Conservation (phyloP, 257 asterid species). For the Agastache rugosa region DNA sequence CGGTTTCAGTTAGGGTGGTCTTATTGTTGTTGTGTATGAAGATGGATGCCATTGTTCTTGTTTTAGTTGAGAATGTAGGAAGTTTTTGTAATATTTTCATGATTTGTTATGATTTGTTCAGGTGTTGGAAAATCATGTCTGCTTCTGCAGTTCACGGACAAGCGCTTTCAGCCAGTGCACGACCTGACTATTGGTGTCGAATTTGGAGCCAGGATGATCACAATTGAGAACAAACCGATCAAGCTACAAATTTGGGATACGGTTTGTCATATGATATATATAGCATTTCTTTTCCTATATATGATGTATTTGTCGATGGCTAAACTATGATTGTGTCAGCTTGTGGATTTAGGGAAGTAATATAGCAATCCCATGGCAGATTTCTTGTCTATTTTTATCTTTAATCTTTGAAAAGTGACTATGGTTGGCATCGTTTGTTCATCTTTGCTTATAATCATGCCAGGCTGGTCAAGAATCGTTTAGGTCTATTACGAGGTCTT, state of each 20-base stretch:
- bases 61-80: not conserved
- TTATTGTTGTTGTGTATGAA: not conserved
- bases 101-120: conserved; percentile 30
- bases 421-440: not conserved
- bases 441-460: conserved; percentile 3
- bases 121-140: conserved; percentile 95
- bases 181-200: conserved; percentile 89
- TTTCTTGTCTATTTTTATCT: not conserved
- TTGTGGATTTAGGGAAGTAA: not conserved
- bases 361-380: not conserved
- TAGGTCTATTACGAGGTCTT: conserved; percentile 83
- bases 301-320: not conserved
- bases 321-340: not conserved
- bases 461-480: conserved; percentile 92
- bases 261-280: conserved; percentile 42
- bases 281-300: not conserved
- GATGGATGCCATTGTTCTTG: not conserved
- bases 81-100: not conserved
- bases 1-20: not conserved
- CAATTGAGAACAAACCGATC: conserved; percentile 74
- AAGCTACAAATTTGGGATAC: conserved; percentile 94
- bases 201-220: conserved; percentile 86
- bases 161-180: conserved; percentile 83
- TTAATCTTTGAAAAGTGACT: not conserved
- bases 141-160: conserved; percentile 85